A percentile compares a stretch with the other conserved stretches of the same genome.
Conservation (phyloP, 2,329 filamentous ascomycete genomes). For the Elsinoe ampelina region DNA sequence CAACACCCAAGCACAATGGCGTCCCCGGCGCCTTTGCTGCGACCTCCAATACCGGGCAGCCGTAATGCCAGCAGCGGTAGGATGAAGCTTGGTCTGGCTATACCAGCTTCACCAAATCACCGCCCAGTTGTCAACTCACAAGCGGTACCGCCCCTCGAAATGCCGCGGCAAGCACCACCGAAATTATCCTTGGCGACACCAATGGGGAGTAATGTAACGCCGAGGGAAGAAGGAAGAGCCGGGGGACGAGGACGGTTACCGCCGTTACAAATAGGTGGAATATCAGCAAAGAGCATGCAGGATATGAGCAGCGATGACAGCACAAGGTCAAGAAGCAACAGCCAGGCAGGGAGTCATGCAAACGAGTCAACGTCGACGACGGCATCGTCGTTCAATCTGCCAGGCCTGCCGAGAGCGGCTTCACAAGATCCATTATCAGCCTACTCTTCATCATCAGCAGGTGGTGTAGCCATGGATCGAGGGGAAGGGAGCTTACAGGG, state of each 20-base stretch:
- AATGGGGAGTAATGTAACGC: constrained; percentile 66
- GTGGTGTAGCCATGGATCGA: constrained; percentile 62
- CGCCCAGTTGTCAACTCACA: constrained; percentile 53
- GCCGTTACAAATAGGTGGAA: constrained; percentile 43
- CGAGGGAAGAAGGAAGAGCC: constrained; percentile 53
- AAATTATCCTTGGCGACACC: constrained; percentile 78
- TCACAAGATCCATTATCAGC: constrained; percentile 84
- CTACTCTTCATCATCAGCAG: constrained; percentile 55
- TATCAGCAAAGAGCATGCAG: constrained; percentile 48
- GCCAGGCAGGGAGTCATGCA: constrained; percentile 67
- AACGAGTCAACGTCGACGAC: constrained; percentile 79
- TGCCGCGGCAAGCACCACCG: constrained; percentile 57
- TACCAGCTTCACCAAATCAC: constrained; percentile 75
- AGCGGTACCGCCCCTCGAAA: constrained; percentile 27
- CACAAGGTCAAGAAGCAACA: constrained; percentile 72
- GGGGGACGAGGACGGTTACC: constrained; percentile 43
- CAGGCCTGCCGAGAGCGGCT: constrained; percentile 56
- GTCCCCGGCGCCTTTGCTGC: constrained; percentile 68
- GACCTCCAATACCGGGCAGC: constrained; percentile 68
- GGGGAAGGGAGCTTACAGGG: constrained; percentile 66
- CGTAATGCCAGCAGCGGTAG: constrained; percentile 52
- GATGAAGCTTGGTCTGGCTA: constrained; percentile 74
- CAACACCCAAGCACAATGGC: constrained; percentile 49
- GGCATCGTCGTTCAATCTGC: constrained; percentile 75
- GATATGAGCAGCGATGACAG: constrained; percentile 64